A percentile compares a stretch with the other conserved stretches of the same genome.
Conservation (phyloP, 1,284 basidiomycete genomes). For the Irpex rosettiformis region DNA sequence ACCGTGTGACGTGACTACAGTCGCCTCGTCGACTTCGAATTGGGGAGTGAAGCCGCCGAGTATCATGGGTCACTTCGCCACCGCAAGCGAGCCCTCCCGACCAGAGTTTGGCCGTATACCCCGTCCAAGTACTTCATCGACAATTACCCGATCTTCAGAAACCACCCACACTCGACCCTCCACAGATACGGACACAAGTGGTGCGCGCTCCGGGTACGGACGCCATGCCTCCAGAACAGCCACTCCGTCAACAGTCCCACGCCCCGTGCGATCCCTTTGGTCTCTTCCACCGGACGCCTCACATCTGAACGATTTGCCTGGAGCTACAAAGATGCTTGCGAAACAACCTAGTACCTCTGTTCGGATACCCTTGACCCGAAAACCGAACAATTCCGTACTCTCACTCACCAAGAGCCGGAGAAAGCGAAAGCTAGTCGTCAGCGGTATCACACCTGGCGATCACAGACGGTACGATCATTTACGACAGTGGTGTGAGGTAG, state of each 20-base stretch:
- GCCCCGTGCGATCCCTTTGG: constrained; percentile 37
- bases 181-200: constrained; percentile 38
- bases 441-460: constrained; percentile 34
- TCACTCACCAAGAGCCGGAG: constrained; percentile 26
- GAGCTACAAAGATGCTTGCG: constrained; percentile 28
- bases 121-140: constrained; percentile 19
- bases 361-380: constrained; percentile 25
- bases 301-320: constrained; percentile 34
- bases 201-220: constrained; percentile 44
- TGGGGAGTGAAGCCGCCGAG: constrained; percentile 52
- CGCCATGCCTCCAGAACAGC: constrained; percentile 18
- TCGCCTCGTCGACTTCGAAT: constrained; percentile 23
- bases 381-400: constrained; percentile 17
- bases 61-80: constrained; percentile 53
- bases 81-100: neutral
- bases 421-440: constrained; percentile 36
- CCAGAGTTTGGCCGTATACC: constrained; percentile 15
- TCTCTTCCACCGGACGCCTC: constrained; percentile 37
- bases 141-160: constrained; percentile 50
- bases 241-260: constrained; percentile 35
- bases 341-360: constrained; percentile 19
- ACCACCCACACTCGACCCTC: constrained; percentile 36
- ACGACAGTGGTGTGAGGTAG: constrained; percentile 71
- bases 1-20: constrained; percentile 18
- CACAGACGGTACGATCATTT: constrained; percentile 31